phyloP scores from a whole-genome alignment of 2,329 filamentous ascomycete species.

The Sporothrix phasma region DNA sequence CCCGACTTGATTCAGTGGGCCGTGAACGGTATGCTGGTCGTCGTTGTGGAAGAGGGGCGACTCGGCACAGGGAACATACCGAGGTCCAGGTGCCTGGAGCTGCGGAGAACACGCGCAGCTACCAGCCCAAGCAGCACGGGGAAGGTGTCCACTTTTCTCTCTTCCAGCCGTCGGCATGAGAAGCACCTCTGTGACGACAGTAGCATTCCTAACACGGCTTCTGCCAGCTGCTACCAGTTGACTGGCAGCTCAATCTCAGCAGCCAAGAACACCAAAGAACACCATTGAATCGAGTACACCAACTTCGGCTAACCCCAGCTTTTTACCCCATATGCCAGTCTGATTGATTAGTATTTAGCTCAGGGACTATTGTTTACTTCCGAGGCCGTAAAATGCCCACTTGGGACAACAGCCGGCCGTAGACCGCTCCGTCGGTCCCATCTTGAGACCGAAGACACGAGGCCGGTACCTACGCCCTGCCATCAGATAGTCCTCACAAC shows the following conservation, averaged over 20 bases:
- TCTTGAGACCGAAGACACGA: too few relatives aligned
- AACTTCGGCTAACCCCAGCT: background rate
- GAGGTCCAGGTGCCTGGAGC: slow-evolving; percentile 11
- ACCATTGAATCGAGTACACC: too few relatives aligned
- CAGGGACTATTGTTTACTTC: background rate
- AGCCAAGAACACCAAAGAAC: too few relatives aligned
- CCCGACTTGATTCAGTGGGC: background rate
- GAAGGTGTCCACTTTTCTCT: background rate
- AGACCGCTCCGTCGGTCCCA: background rate
- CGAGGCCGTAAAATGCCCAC: background rate
- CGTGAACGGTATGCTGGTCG: background rate
- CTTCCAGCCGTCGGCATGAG: background rate
- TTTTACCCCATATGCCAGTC: background rate
- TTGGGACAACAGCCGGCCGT: background rate
- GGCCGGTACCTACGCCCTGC: background rate
- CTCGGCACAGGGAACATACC: slow-evolving; percentile 12
- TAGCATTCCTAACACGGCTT: background rate
- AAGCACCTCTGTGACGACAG: background rate
- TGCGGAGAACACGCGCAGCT: slow-evolving; percentile 10
- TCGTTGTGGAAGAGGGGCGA: background rate
- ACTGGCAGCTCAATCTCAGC: too few relatives aligned
- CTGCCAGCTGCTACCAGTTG: background rate
- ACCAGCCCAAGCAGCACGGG: background rate
- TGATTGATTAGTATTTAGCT: background rate
- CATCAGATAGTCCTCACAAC: too few relatives aligned